These are phyloP conservation scores for Domatiomyces catenatus DNA, from an alignment of 2,329 filamentous ascomycete genomes.

Conservation along the genomic window DNA sequence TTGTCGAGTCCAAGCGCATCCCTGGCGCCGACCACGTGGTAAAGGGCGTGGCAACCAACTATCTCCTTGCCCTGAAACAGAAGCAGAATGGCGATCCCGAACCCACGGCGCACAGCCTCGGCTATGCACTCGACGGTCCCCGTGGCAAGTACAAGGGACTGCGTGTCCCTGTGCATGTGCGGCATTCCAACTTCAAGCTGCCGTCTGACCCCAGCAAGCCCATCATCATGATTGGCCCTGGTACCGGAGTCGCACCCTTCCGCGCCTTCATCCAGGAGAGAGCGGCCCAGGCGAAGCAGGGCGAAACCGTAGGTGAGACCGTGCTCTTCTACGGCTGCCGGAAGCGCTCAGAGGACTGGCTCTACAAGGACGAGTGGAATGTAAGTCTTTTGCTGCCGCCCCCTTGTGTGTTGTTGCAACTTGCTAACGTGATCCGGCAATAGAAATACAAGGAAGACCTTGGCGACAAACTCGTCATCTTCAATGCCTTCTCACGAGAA, in stretches of 20 bases:
- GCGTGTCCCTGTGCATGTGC: slow-evolving; percentile 85
- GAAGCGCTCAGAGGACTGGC: slow-evolving; percentile 72
- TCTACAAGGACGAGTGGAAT: slow-evolving; percentile 85
- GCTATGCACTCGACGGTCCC: slow-evolving; percentile 74
- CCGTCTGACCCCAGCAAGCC: slow-evolving; percentile 89
- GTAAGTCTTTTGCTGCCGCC: slow-evolving; percentile 38
- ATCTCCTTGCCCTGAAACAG: slow-evolving; percentile 83
- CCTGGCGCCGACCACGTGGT: slow-evolving; percentile 64
- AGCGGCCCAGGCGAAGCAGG: slow-evolving; percentile 63
- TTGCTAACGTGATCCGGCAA: slow-evolving; percentile 18
- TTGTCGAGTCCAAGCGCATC: slow-evolving; percentile 71
- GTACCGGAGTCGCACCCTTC: slow-evolving; percentile 93
- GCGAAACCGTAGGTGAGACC: slow-evolving; percentile 70
- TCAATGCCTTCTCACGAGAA: slow-evolving; percentile 93
- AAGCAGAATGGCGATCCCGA: slow-evolving; percentile 82
- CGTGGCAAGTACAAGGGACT: slow-evolving; percentile 95
- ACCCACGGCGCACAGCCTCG: slow-evolving; percentile 68
- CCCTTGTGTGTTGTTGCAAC: neutral
- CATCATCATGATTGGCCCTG: slow-evolving; percentile 88
- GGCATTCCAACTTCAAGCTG: slow-evolving; percentile 98
- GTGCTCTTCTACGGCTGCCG: slow-evolving; percentile 93
- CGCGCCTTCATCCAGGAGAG: slow-evolving; percentile 89
- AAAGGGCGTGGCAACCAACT: slow-evolving; percentile 94
- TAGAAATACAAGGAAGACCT: slow-evolving; percentile 71
- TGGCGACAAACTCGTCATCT: slow-evolving; percentile 75